These are phyloP conservation scores for Taiozyma sp. DNA, from an alignment of 1,139 yeast species.

Conservation along the genomic window DNA sequence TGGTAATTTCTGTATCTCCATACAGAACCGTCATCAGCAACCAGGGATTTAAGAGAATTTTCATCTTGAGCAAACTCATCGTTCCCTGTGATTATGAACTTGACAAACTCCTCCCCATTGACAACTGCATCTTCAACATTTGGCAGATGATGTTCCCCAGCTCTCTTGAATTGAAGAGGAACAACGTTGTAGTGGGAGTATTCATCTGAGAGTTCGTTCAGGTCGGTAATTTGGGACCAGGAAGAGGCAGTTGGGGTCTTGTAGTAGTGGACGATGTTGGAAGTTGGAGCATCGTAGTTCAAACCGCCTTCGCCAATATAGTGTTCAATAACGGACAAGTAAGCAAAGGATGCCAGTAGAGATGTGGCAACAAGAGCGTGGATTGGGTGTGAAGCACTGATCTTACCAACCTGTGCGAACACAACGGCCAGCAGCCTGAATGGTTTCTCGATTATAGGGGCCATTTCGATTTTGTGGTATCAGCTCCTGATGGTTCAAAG, in stretches of 20 bases:
- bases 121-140: slow-evolving; percentile 20
- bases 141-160: slow-evolving; percentile 30
- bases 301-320: slow-evolving; percentile 43
- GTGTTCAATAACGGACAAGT: slow-evolving; percentile 75
- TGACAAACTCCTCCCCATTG: slow-evolving; percentile 21
- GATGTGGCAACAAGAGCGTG: slow-evolving; percentile 77
- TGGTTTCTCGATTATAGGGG: slow-evolving; percentile 12
- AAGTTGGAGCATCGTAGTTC: slow-evolving; percentile 12
- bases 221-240: slow-evolving; percentile 42
- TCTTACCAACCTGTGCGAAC: slow-evolving; percentile 46
- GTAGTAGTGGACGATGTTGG: slow-evolving; percentile 12
- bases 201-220: slow-evolving; percentile 26
- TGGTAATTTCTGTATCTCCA: slow-evolving; percentile 63
- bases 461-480: background rate
- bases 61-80: slow-evolving; percentile 8
- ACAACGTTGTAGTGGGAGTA: slow-evolving; percentile 44
- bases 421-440: slow-evolving; percentile 18
- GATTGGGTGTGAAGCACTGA: slow-evolving; percentile 81
- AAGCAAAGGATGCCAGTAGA: slow-evolving; percentile 74
- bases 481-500: background rate
- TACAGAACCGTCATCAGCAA: slow-evolving; percentile 38
- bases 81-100: slow-evolving; percentile 23
- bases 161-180: slow-evolving; percentile 50
- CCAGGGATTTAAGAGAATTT: slow-evolving; percentile 16
- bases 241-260: slow-evolving; percentile 25